phyloP scores from a whole-genome alignment of 2,329 filamentous ascomycete species.

The Coniochaeta sp. region DNA sequence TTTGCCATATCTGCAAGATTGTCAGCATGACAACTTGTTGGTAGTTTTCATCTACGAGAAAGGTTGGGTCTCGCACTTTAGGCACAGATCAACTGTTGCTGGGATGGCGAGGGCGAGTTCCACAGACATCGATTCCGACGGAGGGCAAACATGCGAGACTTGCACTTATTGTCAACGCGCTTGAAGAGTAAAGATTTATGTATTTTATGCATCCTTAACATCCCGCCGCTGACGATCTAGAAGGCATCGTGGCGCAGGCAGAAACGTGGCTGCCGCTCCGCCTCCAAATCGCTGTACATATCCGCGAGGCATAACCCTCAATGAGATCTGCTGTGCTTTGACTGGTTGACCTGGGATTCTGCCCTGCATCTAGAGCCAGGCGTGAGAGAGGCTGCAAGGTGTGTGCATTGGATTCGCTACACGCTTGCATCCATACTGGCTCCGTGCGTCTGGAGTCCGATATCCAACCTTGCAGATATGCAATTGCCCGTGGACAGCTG shows the following conservation, averaged over 20 bases:
- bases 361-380: no score
- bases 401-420: no score
- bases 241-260: background rate
- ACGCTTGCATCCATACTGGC: background rate
- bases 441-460: background rate
- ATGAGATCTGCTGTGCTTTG: background rate
- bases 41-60: background rate
- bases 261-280: background rate
- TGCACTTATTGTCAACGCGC: background rate
- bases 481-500: no score
- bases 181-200: background rate
- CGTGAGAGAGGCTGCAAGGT: background rate
- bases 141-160: background rate
- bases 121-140: background rate
- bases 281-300: background rate
- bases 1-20: slow-evolving; percentile 4
- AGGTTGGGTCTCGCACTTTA: background rate
- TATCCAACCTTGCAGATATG: no score
- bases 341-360: background rate
- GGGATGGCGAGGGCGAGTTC: slow-evolving; percentile 3
- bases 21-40: background rate
- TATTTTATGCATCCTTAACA: no score
- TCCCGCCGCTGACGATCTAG: no score
- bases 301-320: background rate
- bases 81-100: slow-evolving; percentile 4